Percentiles rank a stretch among this genome's conserved stretches.
Evolutionary conservation across 1,284 basidiomycete genomes (phyloP).

Genomic region (Cutaneotrichosporon cutaneum): DNA sequence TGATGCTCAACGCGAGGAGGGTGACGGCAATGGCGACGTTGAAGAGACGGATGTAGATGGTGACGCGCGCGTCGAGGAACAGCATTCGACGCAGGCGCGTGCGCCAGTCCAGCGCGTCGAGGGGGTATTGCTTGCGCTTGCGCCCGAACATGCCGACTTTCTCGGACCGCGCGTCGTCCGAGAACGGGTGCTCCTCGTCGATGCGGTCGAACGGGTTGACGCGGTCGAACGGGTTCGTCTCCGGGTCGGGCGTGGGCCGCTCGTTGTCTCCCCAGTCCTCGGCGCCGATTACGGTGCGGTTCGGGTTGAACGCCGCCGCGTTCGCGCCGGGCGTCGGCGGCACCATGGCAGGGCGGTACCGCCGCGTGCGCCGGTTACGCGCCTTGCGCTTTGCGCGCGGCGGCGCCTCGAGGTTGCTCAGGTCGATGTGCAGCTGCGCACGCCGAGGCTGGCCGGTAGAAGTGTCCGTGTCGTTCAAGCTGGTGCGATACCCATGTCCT

Average conservation of each 20-base stretch:
- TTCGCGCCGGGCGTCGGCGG: constrained; percentile 22
- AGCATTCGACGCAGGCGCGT: constrained; percentile 48
- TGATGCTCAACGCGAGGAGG: constrained; percentile 54
- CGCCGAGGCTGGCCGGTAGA: not conserved
- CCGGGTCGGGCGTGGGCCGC: constrained; percentile 10
- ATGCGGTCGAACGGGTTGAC: constrained; percentile 27
- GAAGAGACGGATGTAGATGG: constrained; percentile 56
- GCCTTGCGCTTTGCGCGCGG: constrained; percentile 9
- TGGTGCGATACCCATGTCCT: not conserved
- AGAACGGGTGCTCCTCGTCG: constrained; percentile 22
- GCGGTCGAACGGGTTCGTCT: constrained; percentile 21
- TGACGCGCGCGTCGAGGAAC: constrained; percentile 56
- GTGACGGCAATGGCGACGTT: constrained; percentile 55
- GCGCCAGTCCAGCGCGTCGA: constrained; percentile 31
- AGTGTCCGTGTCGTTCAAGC: constrained; percentile 1
- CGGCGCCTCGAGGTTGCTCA: not conserved
- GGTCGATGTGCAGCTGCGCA: not conserved
- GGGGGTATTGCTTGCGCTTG: constrained; percentile 6
- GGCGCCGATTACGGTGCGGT: constrained; percentile 4
- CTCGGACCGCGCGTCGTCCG: constrained; percentile 10
- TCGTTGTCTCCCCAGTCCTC: constrained; percentile 16
- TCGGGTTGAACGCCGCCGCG: not conserved
- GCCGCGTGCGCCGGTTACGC: constrained; percentile 3
- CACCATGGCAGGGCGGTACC: constrained; percentile 17
- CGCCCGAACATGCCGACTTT: constrained; percentile 11